These are phyloP conservation scores for Diaporthe destruens DNA, from an alignment of 2,329 filamentous ascomycete genomes.

Conservation along the genomic window DNA sequence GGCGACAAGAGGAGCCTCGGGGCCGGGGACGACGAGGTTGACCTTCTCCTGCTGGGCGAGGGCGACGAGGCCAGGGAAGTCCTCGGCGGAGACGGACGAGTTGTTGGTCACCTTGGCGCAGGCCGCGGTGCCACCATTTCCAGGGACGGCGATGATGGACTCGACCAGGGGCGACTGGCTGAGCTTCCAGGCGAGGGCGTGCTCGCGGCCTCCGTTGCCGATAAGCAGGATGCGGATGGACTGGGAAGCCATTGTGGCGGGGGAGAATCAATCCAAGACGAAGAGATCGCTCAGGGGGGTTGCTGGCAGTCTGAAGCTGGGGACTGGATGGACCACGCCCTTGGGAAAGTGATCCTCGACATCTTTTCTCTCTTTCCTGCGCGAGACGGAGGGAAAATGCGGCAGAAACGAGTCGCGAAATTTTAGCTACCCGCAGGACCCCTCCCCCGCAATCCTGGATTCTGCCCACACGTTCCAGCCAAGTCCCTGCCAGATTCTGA, in stretches of 20 bases:
- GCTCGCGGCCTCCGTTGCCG: conserved; percentile 94
- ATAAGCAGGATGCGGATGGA: conserved; percentile 82
- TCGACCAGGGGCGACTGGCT: conserved; percentile 84
- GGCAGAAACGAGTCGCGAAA: conserved; percentile 34
- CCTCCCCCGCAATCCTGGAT: conserved; percentile 41
- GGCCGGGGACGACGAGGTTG: conserved; percentile 89
- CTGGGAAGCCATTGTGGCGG: conserved; percentile 37
- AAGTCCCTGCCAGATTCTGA: neutral
- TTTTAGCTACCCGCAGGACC: conserved; percentile 40
- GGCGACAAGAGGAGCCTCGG: conserved; percentile 92
- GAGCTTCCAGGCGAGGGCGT: conserved; percentile 94
- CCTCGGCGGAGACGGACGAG: conserved; percentile 74
- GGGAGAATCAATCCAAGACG: conserved; percentile 6
- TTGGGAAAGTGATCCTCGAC: conserved; percentile 35
- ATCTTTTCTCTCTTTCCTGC: conserved; percentile 33
- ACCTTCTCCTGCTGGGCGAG: conserved; percentile 80
- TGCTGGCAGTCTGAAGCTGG: conserved; percentile 27
- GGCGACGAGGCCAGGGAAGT: conserved; percentile 82
- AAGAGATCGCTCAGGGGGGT: conserved; percentile 9
- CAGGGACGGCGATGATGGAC: conserved; percentile 77
- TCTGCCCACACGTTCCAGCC: conserved; percentile 19
- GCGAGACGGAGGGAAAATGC: conserved; percentile 20
- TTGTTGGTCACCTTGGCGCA: conserved; percentile 82
- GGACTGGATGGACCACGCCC: conserved; percentile 33
- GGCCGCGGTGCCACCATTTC: conserved; percentile 87